A percentile compares a stretch with the other conserved stretches of the same genome.
Conservation (phyloP, 164 flowering plant genomes). For the Sextonia rubra region DNA sequence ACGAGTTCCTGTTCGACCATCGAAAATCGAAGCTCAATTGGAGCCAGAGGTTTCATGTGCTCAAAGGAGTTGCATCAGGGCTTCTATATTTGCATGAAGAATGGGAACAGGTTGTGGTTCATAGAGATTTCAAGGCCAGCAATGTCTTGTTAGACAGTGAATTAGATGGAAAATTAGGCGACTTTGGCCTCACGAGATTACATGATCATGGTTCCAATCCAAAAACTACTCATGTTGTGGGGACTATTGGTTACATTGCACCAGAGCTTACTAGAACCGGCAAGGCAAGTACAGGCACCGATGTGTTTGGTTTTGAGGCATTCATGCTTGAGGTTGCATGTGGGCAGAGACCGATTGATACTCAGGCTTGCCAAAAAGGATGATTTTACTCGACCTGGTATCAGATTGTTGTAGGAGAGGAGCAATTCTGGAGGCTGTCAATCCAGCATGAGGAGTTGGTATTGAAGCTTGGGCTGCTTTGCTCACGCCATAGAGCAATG, state of each 20-base stretch:
- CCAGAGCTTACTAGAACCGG: too few relatives aligned
- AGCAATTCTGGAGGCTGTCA: not conserved
- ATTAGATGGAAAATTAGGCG: slow-evolving; percentile 29
- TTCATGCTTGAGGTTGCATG: slow-evolving; percentile 19
- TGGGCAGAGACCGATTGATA: not conserved
- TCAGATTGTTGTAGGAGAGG: slow-evolving; percentile 4
- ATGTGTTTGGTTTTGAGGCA: too few relatives aligned
- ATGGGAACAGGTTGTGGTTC: slow-evolving; percentile 13
- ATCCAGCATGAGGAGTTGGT: slow-evolving; percentile 8
- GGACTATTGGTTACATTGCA: too few relatives aligned
- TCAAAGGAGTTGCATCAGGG: slow-evolving; percentile 13
- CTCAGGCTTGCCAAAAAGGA: not conserved
- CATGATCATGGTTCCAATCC: too few relatives aligned
- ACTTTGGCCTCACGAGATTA: slow-evolving; percentile 29
- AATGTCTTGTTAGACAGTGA: slow-evolving; percentile 21
- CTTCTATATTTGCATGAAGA: slow-evolving; percentile 13
- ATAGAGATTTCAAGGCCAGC: slow-evolving; percentile 18
- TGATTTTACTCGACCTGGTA: not conserved
- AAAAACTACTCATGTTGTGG: too few relatives aligned
- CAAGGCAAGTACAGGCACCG: too few relatives aligned
- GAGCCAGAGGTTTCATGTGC: slow-evolving; percentile 5
- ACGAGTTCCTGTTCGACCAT: slow-evolving; percentile 9
- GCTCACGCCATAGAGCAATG: slow-evolving; percentile 21
- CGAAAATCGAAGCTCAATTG: not conserved
- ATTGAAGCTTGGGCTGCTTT: slow-evolving; percentile 21